Conservation (phyloP, 73 alveolate species). For the Paramecium octaurelia region DNA sequence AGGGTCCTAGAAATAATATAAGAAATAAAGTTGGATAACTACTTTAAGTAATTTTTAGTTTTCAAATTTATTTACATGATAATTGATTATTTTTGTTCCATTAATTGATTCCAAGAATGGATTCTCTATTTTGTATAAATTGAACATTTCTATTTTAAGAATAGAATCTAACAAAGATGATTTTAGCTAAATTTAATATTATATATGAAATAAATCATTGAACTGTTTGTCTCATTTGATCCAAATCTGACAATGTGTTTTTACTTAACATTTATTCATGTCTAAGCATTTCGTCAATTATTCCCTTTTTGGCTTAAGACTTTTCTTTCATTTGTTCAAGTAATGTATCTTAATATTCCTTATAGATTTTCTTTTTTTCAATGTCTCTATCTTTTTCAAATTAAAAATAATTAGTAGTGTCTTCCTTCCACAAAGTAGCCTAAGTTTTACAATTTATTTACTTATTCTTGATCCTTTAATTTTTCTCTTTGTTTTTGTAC, state of each 20-base stretch:
- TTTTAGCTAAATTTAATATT: neutral
- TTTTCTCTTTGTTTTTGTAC: slow-evolving; percentile 30
- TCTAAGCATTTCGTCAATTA: slow-evolving; percentile 19
- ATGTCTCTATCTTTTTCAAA: slow-evolving; percentile 47
- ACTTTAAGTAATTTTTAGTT: too few relatives aligned
- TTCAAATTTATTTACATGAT: too few relatives aligned
- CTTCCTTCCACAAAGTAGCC: slow-evolving; percentile 59
- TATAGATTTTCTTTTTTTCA: slow-evolving; percentile 51
- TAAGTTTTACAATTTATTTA: neutral
- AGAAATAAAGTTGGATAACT: too few relatives aligned
- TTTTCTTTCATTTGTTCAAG: slow-evolving; percentile 34
- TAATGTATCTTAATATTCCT: slow-evolving; percentile 1
- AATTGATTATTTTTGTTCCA: too few relatives aligned
- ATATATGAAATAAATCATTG: neutral
- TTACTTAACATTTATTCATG: slow-evolving; percentile 16
- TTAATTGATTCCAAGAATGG: too few relatives aligned
- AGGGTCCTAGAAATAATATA: too few relatives aligned
- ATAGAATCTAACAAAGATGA: neutral
- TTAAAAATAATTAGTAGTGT: slow-evolving; percentile 44
- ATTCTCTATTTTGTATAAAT: too few relatives aligned
- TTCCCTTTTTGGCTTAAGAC: neutral
- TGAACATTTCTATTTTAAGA: too few relatives aligned
- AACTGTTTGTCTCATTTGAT: neutral
- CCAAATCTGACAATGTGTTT: neutral
- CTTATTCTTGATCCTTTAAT: slow-evolving; percentile 52